Conservation (phyloP, 2,329 filamentous ascomycete species). For the Fusarium udum region DNA sequence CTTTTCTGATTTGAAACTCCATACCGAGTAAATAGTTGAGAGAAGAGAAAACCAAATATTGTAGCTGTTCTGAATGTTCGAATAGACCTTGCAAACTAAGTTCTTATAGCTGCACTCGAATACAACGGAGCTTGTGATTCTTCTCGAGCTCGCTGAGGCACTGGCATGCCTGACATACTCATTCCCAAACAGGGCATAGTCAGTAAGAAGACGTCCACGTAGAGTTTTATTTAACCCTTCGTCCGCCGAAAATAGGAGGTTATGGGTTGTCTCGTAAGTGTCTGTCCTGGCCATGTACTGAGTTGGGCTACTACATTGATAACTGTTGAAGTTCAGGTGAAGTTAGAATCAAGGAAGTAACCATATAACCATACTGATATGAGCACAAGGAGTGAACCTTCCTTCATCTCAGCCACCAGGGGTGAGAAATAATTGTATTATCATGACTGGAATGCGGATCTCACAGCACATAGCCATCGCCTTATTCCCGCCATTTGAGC, state of each 20-base stretch:
- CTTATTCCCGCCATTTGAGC: not conserved
- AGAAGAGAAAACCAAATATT: not conserved
- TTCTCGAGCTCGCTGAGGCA: not conserved
- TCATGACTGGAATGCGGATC: not conserved
- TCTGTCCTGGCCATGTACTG: not conserved
- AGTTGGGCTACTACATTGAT: not conserved
- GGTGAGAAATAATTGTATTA: not conserved
- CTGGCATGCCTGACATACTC: not conserved
- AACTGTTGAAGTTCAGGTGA: not conserved
- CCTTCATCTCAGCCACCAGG: not conserved
- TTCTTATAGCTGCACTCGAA: not conserved
- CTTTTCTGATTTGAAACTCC: not conserved
- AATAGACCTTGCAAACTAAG: not conserved
- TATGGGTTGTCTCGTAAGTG: not conserved
- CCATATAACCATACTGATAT: not conserved
- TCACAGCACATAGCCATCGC: not conserved
- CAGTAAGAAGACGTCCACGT: too few relatives aligned
- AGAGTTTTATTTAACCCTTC: too few relatives aligned
- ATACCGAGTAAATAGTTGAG: not conserved
- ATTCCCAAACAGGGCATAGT: not conserved
- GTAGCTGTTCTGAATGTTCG: not conserved
- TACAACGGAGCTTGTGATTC: not conserved
- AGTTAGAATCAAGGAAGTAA: not conserved
- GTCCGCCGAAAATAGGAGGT: not conserved
- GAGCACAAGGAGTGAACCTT: not conserved